These are phyloP conservation scores for Chlorella sorokiniana DNA, from an alignment of 139 green algal genomes.

Conservation along the genomic window DNA sequence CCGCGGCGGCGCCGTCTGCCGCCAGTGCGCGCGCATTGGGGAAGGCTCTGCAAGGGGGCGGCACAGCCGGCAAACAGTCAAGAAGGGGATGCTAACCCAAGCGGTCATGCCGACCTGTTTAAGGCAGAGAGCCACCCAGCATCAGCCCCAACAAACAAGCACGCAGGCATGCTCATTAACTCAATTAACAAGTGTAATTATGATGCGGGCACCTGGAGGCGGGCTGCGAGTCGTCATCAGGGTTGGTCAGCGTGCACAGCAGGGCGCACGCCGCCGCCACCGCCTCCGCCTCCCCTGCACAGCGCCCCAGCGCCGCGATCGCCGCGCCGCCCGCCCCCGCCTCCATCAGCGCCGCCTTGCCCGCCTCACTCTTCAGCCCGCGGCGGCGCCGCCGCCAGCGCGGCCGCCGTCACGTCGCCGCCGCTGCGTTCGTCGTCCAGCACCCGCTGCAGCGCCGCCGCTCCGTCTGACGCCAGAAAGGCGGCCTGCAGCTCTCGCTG, in stretches of 20 bases:
- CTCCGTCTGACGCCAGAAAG: not conserved
- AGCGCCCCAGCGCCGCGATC: constrained; percentile 17
- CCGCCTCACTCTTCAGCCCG: constrained; percentile 57
- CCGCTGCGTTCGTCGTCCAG: not conserved
- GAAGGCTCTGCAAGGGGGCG: constrained; percentile 48
- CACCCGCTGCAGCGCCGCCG: not conserved
- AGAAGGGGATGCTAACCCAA: not conserved
- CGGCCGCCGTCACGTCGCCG: constrained; percentile 30
- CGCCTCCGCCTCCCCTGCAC: constrained; percentile 1
- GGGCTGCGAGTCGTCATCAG: constrained; percentile 68
- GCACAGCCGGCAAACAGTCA: not conserved
- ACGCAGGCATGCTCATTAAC: not conserved
- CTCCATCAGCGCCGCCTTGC: constrained; percentile 57
- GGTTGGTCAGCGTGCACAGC: constrained; percentile 56
- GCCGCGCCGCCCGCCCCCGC: constrained; percentile 14
- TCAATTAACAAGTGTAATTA: not conserved
- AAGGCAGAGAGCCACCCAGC: not conserved
- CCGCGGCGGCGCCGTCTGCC: constrained; percentile 42
- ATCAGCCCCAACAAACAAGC: not conserved
- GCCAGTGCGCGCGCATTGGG: constrained; percentile 54
- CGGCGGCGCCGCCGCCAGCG: constrained; percentile 42
- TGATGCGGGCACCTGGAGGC: constrained; percentile 40
- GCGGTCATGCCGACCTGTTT: not conserved
- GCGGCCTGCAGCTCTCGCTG: constrained; percentile 5
- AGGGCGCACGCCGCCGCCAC: constrained; percentile 41